Evolutionary conservation across 139 green algal genomes (phyloP), one percentile per base, ranked within the genome.

Genomic region (Mychonastes homosphaera): DNA sequence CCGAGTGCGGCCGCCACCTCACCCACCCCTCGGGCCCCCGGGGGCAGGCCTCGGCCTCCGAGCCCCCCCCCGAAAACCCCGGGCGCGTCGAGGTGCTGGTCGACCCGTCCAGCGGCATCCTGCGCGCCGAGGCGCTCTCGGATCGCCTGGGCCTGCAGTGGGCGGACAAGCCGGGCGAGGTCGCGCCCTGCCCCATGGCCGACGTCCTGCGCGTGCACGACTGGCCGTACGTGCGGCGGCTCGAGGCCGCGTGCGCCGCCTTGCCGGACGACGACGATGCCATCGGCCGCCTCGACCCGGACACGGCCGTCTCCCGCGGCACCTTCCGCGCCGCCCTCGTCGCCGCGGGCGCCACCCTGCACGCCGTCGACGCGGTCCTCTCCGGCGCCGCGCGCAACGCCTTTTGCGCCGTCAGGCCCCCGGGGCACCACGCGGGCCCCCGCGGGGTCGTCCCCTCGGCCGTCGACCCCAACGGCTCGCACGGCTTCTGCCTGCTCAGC

Each of bases 401-500:
- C 26, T 97, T 95, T 56, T 94, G 85, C 67, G 83, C 81, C 2
- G 82, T 96, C 28, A 67, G 90, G 0, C 90, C 90, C 1, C 90
- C 90, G 0, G 88, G 88, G 27, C 88, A 96, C 72, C 88, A 96
- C 62, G 82, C 87, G 0, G 86, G 86, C 0, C 84, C 84, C 5
- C 50, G 56, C 3, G 88, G 88, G 19, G 71, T 83, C 18, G 83
- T 92, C 60, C 63, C 39, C 39, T 53, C 19, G 29, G 49, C 53
- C 16, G 74, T 68, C 47, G 69, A 78, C 51, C 40, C 57, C 1
- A 36, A 47, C 35, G 70, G 75, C 56, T 85, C 69, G 59, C 86
- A 94, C 64, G 90, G 90, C 53, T 97, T 97, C 73, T 97, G 90
- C 80, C 74, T 97, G 51, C 73, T 96, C 23, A 94, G 87, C 77